A percentile compares a stretch with the other conserved stretches of the same genome.
Conservation (phyloP, 345 rosid genomes). For the Crucihimalaya himalaica region DNA sequence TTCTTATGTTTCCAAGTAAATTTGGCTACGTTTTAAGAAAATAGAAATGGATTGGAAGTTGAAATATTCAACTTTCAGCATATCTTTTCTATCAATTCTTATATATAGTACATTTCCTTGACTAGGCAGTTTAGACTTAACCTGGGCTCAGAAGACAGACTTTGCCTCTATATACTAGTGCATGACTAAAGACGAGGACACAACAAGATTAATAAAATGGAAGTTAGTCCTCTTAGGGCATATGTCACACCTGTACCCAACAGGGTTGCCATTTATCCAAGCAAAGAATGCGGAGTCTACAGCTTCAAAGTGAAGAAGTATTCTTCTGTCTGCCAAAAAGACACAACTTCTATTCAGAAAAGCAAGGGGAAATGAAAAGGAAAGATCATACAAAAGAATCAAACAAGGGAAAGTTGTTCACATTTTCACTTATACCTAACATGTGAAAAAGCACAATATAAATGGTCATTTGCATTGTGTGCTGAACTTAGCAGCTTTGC, state of each 20-base stretch:
- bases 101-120: not conserved
- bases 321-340: slow-evolving; percentile 77
- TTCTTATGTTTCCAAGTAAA: not conserved
- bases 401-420: not conserved
- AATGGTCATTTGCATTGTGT: not conserved
- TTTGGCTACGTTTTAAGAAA: not conserved
- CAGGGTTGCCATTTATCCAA: slow-evolving; percentile 84
- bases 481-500: not conserved
- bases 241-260: slow-evolving; percentile 85
- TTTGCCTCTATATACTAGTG: not conserved
- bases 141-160: not conserved
- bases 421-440: not conserved
- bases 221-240: not conserved
- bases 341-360: slow-evolving; percentile 6
- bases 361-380: slow-evolving; percentile 10
- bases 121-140: slow-evolving; percentile 19
- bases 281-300: slow-evolving; percentile 95
- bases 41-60: not conserved
- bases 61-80: not conserved
- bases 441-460: not conserved
- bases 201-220: slow-evolving; percentile 4
- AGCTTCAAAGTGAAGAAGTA: slow-evolving; percentile 93
- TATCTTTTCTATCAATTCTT: not conserved
- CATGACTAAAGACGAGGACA: not conserved
- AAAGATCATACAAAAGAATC: not conserved